These are phyloP conservation scores for Ensete ventricosum DNA, from an alignment of 176 grass and related monocot species.

Conservation along the genomic window DNA sequence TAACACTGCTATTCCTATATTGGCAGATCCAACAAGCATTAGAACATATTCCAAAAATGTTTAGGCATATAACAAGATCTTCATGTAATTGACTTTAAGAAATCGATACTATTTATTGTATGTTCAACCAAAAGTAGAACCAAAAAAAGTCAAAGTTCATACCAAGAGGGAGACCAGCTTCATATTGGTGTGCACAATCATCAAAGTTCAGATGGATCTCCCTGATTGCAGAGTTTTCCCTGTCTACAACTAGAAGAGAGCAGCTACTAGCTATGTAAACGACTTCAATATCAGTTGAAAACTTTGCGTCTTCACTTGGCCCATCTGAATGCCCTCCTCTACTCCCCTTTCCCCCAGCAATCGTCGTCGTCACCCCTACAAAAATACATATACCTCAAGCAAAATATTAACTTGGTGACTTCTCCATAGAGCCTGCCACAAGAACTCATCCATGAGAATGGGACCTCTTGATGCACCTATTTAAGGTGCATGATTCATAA, in stretches of 20 bases:
- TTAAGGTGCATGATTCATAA: too few relatives aligned
- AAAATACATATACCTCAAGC: not conserved
- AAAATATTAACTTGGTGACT: not conserved
- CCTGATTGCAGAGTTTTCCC: slow-evolving; percentile 82
- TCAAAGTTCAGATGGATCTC: slow-evolving; percentile 85
- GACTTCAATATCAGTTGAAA: slow-evolving; percentile 95
- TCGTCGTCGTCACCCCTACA: slow-evolving; percentile 89
- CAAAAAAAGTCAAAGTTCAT: not conserved
- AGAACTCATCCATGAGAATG: not conserved
- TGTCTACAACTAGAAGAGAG: slow-evolving; percentile 90
- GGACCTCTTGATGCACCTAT: not conserved
- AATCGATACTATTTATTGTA: slow-evolving; percentile 4
- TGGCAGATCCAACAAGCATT: not conserved
- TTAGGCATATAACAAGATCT: not conserved
- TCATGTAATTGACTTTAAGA: not conserved
- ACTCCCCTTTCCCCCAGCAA: slow-evolving; percentile 82
- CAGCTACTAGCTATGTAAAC: slow-evolving; percentile 86
- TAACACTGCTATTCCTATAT: slow-evolving; percentile 54
- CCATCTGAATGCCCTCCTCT: slow-evolving; percentile 84
- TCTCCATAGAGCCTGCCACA: not conserved
- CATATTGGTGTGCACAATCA: slow-evolving; percentile 82
- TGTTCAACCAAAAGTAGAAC: slow-evolving; percentile 16
- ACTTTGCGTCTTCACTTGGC: slow-evolving; percentile 79
- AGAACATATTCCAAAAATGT: not conserved
- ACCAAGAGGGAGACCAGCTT: slow-evolving; percentile 80